These are phyloP conservation scores for Lolium rigidum DNA, from an alignment of 176 grass and related monocot genomes.

Conservation along the genomic window DNA sequence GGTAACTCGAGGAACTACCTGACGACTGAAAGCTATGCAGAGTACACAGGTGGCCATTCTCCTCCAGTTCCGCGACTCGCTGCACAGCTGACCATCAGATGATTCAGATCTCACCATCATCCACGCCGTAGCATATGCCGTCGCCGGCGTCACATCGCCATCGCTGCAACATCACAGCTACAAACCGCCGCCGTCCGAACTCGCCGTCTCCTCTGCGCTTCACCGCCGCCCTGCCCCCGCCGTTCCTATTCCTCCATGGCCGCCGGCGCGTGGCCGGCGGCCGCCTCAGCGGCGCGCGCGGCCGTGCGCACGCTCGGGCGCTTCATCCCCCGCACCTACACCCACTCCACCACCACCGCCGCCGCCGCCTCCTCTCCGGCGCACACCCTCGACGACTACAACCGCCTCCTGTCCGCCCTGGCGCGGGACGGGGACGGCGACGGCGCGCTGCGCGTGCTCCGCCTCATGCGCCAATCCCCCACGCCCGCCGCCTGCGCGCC, in stretches of 20 bases:
- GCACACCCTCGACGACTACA: slow-evolving; percentile 64
- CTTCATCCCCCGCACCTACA: slow-evolving; percentile 29
- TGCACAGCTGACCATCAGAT: too few relatives aligned
- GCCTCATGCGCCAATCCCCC: slow-evolving; percentile 55
- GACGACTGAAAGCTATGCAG: neutral
- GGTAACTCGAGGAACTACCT: too few relatives aligned
- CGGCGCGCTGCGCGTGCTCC: slow-evolving; percentile 66
- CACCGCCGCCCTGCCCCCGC: neutral
- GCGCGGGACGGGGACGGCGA: slow-evolving; percentile 58
- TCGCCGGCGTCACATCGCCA: neutral
- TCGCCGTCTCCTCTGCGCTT: neutral
- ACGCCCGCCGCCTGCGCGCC: slow-evolving; percentile 48
- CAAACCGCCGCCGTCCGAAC: neutral
- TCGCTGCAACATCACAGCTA: too few relatives aligned
- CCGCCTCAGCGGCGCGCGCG: slow-evolving; percentile 47
- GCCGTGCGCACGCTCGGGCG: slow-evolving; percentile 40
- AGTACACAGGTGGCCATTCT: too few relatives aligned
- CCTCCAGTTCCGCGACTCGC: too few relatives aligned
- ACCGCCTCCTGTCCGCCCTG: slow-evolving; percentile 69
- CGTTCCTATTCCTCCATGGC: slow-evolving; percentile 46
- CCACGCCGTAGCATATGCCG: neutral
- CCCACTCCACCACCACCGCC: slow-evolving; percentile 22
- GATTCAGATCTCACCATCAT: slow-evolving; percentile 7
- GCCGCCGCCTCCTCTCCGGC: slow-evolving; percentile 32
- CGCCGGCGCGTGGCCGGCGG: slow-evolving; percentile 45